phyloP scores from a whole-genome alignment of 2,329 filamentous ascomycete species.

The Fusarium fracticaudum region DNA sequence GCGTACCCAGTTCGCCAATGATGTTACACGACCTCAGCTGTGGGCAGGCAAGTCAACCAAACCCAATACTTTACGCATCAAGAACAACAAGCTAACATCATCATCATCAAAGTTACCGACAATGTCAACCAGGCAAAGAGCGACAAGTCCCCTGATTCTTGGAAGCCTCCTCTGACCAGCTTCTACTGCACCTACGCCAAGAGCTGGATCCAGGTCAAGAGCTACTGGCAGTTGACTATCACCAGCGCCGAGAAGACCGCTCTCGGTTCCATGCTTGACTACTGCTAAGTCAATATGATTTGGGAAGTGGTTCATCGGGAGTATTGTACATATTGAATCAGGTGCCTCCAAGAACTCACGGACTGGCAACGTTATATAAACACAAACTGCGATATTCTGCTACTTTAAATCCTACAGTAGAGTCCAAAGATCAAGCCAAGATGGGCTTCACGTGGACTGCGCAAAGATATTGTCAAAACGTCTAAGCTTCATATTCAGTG shows the following conservation, averaged over 20 bases:
- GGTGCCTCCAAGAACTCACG: background rate
- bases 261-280: conserved; percentile 56
- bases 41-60: conserved; percentile 59
- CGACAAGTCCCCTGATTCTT: conserved; percentile 77
- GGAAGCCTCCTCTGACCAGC: conserved; percentile 75
- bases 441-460: background rate
- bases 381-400: background rate
- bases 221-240: conserved; percentile 73
- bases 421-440: background rate
- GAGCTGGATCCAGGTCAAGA: conserved; percentile 83
- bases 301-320: background rate
- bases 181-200: conserved; percentile 84
- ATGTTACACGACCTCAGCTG: conserved; percentile 78
- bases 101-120: conserved; percentile 67
- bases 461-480: background rate
- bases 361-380: background rate
- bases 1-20: conserved; percentile 79
- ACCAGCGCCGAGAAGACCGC: conserved; percentile 78
- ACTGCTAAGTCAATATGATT: conserved; percentile 36
- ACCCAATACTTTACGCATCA: no score
- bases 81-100: background rate
- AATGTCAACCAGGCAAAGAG: conserved; percentile 78
- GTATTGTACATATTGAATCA: background rate
- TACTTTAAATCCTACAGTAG: background rate
- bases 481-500: background rate